Base-by-base conservation (phyloP, 441 rosid species). In the Eutrema salsugineum region DNA sequence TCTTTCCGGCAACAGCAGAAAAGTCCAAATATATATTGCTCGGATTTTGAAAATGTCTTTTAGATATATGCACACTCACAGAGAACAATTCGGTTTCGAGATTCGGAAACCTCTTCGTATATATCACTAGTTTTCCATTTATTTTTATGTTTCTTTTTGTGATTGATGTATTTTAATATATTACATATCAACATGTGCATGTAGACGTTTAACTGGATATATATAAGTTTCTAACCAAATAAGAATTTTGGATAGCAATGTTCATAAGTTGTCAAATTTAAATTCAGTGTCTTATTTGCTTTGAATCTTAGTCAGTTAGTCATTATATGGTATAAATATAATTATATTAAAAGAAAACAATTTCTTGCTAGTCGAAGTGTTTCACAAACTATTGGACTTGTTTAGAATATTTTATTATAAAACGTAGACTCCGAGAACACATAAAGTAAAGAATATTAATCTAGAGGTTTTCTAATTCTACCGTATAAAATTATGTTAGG, bases 71-170 rank as follows among this genome's bases (percentile, higher is more conserved):
- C 70, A 68, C 74, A 55, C 64, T 54, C 60, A 55, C 61, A 69
- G 36, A 75, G 70, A 62, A 69, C 70, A 68, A 54, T 63, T 63
- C 54, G 63, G 70, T 75, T 75, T 69, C 66, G 75, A 75, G 46
- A 69, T 75, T 69, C 60, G 20, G 15, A 53, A 43, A 17, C 55
- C 17, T 48, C 11, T 22, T 16, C 2, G 19, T 66, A 30, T 17
- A 54, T 54, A 24, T 51, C 19, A 9, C 39, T 39, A 72, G 24
- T 22, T 63, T 40, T 11, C 66, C 49, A 22, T 14, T 70, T 48
- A 6, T 10, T 22, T 70, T 40, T 17, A 63, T 42, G 35, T 63
- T 39, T 19, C n/a, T n/a, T 43, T 4, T 53, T 63, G 32, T 46
- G 40, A 60, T 48, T 17, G 17, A 53, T 50, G 8, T 14, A 50